Conservation (phyloP, 169 alveolate genomes). For the Eimeria praecox region DNA sequence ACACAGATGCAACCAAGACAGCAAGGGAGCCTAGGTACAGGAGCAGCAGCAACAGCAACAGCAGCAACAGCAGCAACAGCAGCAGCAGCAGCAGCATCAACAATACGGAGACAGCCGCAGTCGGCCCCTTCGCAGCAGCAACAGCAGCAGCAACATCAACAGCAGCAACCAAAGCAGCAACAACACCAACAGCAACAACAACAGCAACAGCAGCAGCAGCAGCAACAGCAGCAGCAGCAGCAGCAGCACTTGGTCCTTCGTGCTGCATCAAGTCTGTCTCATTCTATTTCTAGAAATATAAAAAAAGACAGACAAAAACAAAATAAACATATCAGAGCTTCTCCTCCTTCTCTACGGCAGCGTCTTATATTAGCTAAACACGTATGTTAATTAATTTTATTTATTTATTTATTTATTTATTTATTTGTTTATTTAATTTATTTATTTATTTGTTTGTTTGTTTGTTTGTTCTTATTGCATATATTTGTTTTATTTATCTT, state of each 20-base stretch:
- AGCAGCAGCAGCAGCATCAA: neutral
- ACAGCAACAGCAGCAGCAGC: neutral
- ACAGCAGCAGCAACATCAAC: neutral
- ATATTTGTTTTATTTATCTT: no score
- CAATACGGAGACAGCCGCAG: no score
- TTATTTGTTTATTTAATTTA: no score
- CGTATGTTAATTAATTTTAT: neutral
- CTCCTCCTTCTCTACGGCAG: neutral
- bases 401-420: no score
- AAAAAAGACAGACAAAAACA: neutral
- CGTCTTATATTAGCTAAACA: neutral
- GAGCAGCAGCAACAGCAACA: neutral
- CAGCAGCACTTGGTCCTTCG: no score
- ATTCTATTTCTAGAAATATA: no score
- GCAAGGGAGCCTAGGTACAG: no score
- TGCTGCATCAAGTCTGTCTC: no score
- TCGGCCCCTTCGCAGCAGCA: no score
- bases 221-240: no score
- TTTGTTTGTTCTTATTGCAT: no score
- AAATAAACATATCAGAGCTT: neutral
- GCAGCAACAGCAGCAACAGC: conserved; percentile 35
- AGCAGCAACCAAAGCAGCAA: neutral
- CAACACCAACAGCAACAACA: neutral
- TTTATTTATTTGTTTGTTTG: neutral
- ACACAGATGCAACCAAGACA: no score